Conservation (phyloP, 441 rosid species). For the Erodium texanum region DNA sequence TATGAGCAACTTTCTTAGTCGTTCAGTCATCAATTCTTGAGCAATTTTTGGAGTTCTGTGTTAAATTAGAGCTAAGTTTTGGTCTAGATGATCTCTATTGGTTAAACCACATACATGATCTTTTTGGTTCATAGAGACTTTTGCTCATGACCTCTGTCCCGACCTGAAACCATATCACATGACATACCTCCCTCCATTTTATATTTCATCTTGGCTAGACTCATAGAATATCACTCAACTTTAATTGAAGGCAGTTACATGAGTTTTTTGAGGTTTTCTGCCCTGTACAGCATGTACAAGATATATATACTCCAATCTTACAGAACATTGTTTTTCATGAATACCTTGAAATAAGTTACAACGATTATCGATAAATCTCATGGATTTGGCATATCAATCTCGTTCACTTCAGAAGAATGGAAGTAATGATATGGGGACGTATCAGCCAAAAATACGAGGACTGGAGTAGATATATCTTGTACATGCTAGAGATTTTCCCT, state of each 20-base stretch:
- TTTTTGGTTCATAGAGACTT: not conserved
- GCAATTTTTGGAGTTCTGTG: not conserved
- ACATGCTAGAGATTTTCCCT: not conserved
- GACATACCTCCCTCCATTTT: not conserved
- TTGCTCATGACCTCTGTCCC: not conserved
- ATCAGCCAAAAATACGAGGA: not conserved
- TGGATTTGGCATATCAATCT: not conserved
- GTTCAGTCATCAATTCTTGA: not conserved
- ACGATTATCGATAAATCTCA: no score
- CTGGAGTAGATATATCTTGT: not conserved
- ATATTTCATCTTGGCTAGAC: not conserved
- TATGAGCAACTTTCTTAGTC: not conserved
- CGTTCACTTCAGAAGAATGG: not conserved
- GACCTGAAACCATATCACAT: not conserved
- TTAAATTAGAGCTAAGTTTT: not conserved
- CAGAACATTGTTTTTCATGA: not conserved
- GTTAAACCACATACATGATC: not conserved
- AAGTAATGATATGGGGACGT: not conserved
- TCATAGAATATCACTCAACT: not conserved
- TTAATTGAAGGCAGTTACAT: not conserved
- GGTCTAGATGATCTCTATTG: not conserved
- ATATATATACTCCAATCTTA: no score
- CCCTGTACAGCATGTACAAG: not conserved
- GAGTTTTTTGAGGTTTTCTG: not conserved
- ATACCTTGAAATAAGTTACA: not conserved